Conservation (phyloP, 139 green algal species). For the Coelastrella sp. region DNA sequence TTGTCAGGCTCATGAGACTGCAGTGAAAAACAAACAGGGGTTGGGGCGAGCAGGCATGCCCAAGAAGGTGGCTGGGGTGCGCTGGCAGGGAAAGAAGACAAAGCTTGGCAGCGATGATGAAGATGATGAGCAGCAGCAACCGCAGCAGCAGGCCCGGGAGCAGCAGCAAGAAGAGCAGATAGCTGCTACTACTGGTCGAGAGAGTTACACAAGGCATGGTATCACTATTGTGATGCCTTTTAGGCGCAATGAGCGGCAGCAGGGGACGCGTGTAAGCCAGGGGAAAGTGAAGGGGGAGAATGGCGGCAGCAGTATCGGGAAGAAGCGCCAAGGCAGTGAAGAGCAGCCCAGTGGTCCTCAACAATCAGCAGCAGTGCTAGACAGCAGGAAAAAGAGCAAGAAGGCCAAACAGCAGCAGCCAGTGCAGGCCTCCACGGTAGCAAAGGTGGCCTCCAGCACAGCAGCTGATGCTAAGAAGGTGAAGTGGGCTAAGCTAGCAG, state of each 20-base stretch:
- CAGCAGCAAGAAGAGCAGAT: constrained; percentile 23
- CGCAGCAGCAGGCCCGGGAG: constrained; percentile 15
- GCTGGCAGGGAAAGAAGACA: constrained; percentile 87
- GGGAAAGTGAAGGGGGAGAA: neutral
- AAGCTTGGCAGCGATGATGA: constrained; percentile 66
- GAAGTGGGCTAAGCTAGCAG: constrained; percentile 57
- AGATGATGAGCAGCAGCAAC: constrained; percentile 50
- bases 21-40: constrained; percentile 77
- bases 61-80: constrained; percentile 85
- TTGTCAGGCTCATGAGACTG: constrained; percentile 65
- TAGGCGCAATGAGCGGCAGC: constrained; percentile 3
- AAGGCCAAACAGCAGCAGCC: constrained; percentile 23
- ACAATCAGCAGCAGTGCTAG: neutral
- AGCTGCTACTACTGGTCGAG: constrained; percentile 8
- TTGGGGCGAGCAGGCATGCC: constrained; percentile 76
- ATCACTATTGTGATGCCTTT: constrained; percentile 53
- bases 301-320: constrained; percentile 22
- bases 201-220: neutral
- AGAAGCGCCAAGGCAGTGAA: neutral
- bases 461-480: constrained; percentile 4
- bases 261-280: neutral
- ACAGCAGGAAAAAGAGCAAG: constrained; percentile 2
- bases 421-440: neutral
- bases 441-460: neutral
- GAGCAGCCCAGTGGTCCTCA: neutral